Percentiles rank a stretch among this genome's conserved stretches.
These are phyloP conservation scores for Penicillium salamii DNA, from an alignment of 495 filamentous ascomycete species.

Conservation along the genomic window DNA sequence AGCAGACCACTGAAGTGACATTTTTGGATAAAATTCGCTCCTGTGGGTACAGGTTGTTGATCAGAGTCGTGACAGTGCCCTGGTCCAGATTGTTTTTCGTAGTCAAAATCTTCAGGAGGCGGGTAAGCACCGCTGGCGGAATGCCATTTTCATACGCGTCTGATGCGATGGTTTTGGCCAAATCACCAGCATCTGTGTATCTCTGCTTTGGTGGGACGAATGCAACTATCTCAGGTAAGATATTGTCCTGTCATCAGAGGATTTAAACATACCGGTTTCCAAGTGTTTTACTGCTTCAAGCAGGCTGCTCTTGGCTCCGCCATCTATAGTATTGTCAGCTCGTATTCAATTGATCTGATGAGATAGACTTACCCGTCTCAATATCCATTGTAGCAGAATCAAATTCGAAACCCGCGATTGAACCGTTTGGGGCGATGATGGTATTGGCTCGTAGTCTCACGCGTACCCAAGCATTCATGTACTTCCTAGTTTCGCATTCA, in stretches of 20 bases:
- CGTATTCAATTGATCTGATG: not conserved
- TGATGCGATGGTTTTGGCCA: slow-evolving; percentile 41
- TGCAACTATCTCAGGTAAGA: slow-evolving; percentile 32
- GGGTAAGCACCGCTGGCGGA: slow-evolving; percentile 53
- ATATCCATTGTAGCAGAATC: not conserved
- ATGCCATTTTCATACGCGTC: slow-evolving; percentile 67
- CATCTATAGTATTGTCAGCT: slow-evolving; percentile 8
- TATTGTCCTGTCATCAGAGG: not conserved
- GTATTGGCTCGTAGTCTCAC: not conserved
- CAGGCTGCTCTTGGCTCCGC: slow-evolving; percentile 24
- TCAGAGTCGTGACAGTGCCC: slow-evolving; percentile 58
- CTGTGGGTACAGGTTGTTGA: slow-evolving; percentile 74
- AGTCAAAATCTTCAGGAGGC: slow-evolving; percentile 66
- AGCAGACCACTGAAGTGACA: slow-evolving; percentile 66
- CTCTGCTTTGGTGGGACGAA: slow-evolving; percentile 41
- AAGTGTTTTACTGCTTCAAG: slow-evolving; percentile 40
- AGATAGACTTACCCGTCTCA: not conserved
- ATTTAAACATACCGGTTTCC: slow-evolving; percentile 37
- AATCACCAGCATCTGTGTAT: slow-evolving; percentile 38
- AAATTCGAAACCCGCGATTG: no score
- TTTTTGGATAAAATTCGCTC: slow-evolving; percentile 57
- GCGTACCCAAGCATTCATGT: no score
- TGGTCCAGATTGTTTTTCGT: slow-evolving; percentile 70
- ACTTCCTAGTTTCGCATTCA: not conserved
- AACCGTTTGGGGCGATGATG: not conserved